phyloP scores from a whole-genome alignment of 306 rosid genomes.

The Cicer chorassanicum region DNA sequence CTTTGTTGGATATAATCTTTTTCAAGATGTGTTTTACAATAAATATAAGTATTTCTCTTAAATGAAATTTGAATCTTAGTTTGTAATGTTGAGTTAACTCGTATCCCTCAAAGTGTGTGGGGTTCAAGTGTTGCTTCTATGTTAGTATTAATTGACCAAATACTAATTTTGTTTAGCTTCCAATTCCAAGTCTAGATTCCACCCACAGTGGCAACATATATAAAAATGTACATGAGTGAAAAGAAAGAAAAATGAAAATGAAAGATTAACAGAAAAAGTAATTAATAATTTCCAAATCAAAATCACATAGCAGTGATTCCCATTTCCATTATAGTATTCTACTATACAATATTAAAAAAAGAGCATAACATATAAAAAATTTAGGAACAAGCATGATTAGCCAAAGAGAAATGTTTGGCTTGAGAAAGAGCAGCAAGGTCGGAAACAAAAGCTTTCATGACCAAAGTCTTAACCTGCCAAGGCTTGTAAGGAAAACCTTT shows the following conservation, averaged over 20 bases:
- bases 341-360: not conserved
- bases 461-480: constrained; percentile 91
- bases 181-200: not conserved
- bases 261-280: not conserved
- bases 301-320: constrained; percentile 35
- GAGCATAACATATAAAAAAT: not conserved
- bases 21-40: no score
- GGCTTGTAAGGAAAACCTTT: constrained; percentile 66
- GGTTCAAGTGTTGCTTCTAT: no score
- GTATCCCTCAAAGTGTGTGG: no score
- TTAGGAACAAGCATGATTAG: constrained; percentile 68
- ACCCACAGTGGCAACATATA: not conserved
- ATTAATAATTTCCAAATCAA: constrained; percentile 8
- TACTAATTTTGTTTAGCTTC: not conserved
- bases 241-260: not conserved
- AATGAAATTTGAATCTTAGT: no score
- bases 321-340: not conserved
- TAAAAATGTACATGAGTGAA: not conserved
- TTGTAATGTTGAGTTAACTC: no score
- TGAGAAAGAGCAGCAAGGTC: constrained; percentile 61
- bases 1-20: no score
- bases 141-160: not conserved
- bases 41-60: no score
- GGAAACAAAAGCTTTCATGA: constrained; percentile 74
- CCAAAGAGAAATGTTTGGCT: constrained; percentile 62